Percentiles rank a stretch among this genome's conserved stretches.
Conservation (phyloP, 2,329 filamentous ascomycete species). For the Ophiostoma montium region DNA sequence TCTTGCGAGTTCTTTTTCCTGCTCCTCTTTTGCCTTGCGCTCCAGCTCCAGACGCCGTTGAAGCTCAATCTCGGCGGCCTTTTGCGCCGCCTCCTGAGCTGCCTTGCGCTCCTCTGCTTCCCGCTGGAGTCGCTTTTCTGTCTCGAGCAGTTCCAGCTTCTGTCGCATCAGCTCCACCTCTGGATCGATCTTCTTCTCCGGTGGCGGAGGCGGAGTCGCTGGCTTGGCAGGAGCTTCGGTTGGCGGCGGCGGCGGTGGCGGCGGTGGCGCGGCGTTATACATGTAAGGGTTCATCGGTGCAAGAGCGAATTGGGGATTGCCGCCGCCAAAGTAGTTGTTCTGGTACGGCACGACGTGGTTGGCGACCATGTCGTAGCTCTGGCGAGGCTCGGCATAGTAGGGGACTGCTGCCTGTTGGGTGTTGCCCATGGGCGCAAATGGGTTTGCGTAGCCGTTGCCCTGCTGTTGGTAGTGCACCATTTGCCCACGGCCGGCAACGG, state of each 20-base stretch:
- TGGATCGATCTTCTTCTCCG: slow-evolving; percentile 29
- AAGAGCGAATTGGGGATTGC: slow-evolving; percentile 17
- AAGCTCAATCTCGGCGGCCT: slow-evolving; percentile 11
- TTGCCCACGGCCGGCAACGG: slow-evolving; percentile 18
- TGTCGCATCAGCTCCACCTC: slow-evolving; percentile 48
- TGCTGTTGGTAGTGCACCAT: slow-evolving; percentile 21
- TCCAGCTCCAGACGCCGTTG: slow-evolving; percentile 18
- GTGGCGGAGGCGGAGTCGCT: slow-evolving; percentile 25
- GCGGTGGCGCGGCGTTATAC: slow-evolving; percentile 26
- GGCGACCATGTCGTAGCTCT: slow-evolving; percentile 20
- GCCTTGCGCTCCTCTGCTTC: slow-evolving; percentile 14
- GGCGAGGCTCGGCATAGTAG: slow-evolving; percentile 18
- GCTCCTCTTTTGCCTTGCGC: slow-evolving; percentile 17
- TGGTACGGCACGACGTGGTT: slow-evolving; percentile 37
- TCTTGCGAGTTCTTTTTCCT: too few relatives aligned
- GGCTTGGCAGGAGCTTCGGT: slow-evolving; percentile 26
- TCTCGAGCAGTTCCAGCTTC: slow-evolving; percentile 36
- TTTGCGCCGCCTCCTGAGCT: not conserved
- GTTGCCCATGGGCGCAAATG: slow-evolving; percentile 29
- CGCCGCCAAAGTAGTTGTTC: slow-evolving; percentile 21
- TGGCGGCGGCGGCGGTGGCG: slow-evolving; percentile 28
- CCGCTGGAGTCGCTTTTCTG: slow-evolving; percentile 26
- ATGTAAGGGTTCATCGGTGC: slow-evolving; percentile 25
- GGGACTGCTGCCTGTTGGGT: not conserved
- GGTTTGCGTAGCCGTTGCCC: slow-evolving; percentile 12